Percentiles rank a stretch among this genome's conserved stretches.
Evolutionary conservation across 164 flowering plant species (phyloP).

Genomic region (Vitis labrusca): DNA sequence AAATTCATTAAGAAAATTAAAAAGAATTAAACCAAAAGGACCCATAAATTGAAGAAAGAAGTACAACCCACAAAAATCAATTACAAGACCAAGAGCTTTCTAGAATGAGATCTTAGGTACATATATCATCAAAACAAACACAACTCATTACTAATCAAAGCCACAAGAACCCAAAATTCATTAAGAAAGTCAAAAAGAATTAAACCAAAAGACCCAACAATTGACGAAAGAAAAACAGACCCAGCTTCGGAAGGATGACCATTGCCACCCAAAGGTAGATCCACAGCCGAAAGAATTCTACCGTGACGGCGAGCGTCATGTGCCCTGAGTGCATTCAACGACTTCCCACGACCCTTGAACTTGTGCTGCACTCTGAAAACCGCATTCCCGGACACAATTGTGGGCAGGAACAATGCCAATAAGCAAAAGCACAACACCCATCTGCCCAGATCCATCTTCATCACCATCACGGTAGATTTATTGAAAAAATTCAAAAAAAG

Average conservation of each 20-base stretch:
- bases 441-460: neutral
- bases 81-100: no score
- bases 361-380: conserved; percentile 46
- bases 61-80: no score
- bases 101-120: no score
- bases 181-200: neutral
- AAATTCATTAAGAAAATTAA: no score
- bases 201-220: no score
- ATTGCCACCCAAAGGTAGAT: conserved; percentile 53
- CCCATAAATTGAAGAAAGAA: no score
- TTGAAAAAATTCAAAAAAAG: no score
- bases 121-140: no score
- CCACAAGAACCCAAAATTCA: neutral
- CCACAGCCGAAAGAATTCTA: conserved; percentile 38
- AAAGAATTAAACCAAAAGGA: no score
- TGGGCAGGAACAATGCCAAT: neutral
- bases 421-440: neutral
- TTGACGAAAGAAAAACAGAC: conserved; percentile 22
- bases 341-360: conserved; percentile 33
- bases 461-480: neutral
- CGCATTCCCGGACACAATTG: conserved; percentile 21
- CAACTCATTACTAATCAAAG: neutral
- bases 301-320: conserved; percentile 52
- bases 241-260: conserved; percentile 56
- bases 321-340: conserved; percentile 27